A percentile compares a stretch with the other conserved stretches of the same genome.
Evolutionary conservation across 306 rosid genomes (phyloP).

Genomic region (Medicago ruthenica): DNA sequence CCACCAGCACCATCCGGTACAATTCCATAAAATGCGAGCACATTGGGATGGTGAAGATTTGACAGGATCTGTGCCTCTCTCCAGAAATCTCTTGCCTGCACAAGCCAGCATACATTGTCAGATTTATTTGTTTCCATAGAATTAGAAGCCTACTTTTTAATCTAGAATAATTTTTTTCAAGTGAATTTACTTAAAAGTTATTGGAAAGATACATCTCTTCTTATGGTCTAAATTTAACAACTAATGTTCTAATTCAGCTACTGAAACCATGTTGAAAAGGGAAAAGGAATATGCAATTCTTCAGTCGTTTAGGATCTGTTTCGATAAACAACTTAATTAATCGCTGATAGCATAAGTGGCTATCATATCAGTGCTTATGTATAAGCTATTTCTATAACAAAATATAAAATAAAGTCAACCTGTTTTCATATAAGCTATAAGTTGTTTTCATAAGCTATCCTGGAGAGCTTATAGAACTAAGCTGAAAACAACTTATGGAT

Average conservation of each 20-base stretch:
- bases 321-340: background rate
- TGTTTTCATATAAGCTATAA: background rate
- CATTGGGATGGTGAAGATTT: constrained; percentile 96
- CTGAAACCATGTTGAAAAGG: no score
- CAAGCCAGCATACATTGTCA: constrained; percentile 42
- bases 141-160: no score
- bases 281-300: no score
- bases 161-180: background rate
- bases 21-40: constrained; percentile 89
- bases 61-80: constrained; percentile 94
- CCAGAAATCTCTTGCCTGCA: constrained; percentile 94
- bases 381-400: background rate
- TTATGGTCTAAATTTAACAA: no score
- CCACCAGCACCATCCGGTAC: constrained; percentile 90
- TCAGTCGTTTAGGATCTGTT: no score
- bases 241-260: no score
- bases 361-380: background rate
- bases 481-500: no score
- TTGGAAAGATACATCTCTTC: background rate
- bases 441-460: background rate
- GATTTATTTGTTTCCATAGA: no score
- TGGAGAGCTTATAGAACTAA: background rate
- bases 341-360: no score
- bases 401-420: no score
- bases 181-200: background rate